Percentiles rank a stretch among this genome's conserved stretches.
Evolutionary conservation across 768 basidiomycete genomes (phyloP).

Genomic region (Phlegmacium glaucopus): DNA sequence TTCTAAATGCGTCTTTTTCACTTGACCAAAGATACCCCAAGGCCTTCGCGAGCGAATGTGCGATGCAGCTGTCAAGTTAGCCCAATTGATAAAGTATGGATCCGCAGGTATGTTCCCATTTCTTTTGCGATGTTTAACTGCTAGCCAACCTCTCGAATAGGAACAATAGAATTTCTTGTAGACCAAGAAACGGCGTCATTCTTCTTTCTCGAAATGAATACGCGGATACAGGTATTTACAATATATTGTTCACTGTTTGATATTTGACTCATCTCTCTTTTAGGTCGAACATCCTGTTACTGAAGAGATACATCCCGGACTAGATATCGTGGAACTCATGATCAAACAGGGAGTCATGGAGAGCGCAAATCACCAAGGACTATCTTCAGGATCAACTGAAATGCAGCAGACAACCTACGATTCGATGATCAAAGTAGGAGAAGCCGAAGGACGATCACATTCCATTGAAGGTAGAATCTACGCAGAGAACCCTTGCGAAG

Average conservation of each 20-base stretch:
- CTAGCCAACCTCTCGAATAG: too few relatives aligned
- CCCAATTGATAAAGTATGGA: conserved; percentile 46
- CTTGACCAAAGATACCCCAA: conserved; percentile 10
- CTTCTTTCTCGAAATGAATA: conserved; percentile 75
- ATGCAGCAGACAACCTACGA: conserved; percentile 39
- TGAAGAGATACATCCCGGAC: conserved; percentile 47
- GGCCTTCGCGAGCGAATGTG: conserved; percentile 47
- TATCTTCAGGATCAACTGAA: conserved; percentile 9
- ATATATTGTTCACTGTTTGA: too few relatives aligned
- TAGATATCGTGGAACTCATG: conserved; percentile 67
- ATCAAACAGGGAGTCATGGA: conserved; percentile 51
- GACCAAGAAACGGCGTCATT: conserved; percentile 49
- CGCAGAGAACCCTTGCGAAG: conserved; percentile 56
- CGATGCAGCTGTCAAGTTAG: conserved; percentile 49
- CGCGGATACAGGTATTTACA: conserved; percentile 57
- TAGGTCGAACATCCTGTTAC: conserved; percentile 70
- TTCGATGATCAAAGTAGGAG: conserved; percentile 7
- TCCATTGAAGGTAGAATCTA: conserved; percentile 60
- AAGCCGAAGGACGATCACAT: conserved; percentile 19
- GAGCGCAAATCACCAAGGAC: conserved; percentile 13
- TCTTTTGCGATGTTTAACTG: too few relatives aligned
- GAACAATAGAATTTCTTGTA: conserved; percentile 68
- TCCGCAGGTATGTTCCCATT: conserved; percentile 50
- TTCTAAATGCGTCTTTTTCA: conserved; percentile 16
- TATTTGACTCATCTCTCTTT: too few relatives aligned